Evolutionary conservation across 768 basidiomycete species (phyloP).

Genomic region (Lyophyllum atratum): DNA sequence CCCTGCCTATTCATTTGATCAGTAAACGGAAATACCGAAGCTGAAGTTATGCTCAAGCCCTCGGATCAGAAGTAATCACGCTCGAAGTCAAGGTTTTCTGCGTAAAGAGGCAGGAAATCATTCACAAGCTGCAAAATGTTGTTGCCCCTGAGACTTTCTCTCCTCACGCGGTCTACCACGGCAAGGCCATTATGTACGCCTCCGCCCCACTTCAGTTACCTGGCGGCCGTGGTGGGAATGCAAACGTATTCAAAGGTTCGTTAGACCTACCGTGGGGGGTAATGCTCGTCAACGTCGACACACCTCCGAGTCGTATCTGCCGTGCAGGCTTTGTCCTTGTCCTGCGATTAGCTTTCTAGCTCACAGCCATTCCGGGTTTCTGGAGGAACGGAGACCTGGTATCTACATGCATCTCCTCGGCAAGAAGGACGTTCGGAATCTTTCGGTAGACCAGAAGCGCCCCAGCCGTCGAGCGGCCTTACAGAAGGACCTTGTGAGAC

Average conservation of each 20-base stretch:
- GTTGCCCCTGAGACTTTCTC: slow-evolving; percentile 36
- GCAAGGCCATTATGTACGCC: slow-evolving; percentile 42
- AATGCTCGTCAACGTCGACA: slow-evolving; percentile 50
- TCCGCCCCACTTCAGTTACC: slow-evolving; percentile 28
- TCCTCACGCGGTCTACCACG: slow-evolving; percentile 49
- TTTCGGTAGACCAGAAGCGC: slow-evolving; percentile 24
- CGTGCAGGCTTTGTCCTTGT: slow-evolving; percentile 34
- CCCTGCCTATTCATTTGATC: slow-evolving; percentile 1
- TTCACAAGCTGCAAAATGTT: slow-evolving; percentile 40
- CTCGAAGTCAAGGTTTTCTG: slow-evolving; percentile 23
- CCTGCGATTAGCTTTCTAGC: neutral
- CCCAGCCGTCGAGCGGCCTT: slow-evolving; percentile 32
- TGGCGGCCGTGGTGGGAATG: slow-evolving; percentile 29
- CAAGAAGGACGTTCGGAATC: slow-evolving; percentile 25
- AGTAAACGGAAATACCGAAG: neutral
- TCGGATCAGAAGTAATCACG: slow-evolving; percentile 13
- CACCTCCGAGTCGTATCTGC: slow-evolving; percentile 43
- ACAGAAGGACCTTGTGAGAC: slow-evolving; percentile 37
- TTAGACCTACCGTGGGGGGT: slow-evolving; percentile 42
- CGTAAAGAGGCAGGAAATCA: slow-evolving; percentile 31
- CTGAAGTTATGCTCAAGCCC: neutral
- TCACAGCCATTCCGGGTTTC: neutral
- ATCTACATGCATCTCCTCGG: slow-evolving; percentile 32
- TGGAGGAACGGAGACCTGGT: slow-evolving; percentile 24
- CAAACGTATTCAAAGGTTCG: slow-evolving; percentile 28